phyloP scores from a whole-genome alignment of 208 protist genomes.

The Trichomonas vaginalis region DNA sequence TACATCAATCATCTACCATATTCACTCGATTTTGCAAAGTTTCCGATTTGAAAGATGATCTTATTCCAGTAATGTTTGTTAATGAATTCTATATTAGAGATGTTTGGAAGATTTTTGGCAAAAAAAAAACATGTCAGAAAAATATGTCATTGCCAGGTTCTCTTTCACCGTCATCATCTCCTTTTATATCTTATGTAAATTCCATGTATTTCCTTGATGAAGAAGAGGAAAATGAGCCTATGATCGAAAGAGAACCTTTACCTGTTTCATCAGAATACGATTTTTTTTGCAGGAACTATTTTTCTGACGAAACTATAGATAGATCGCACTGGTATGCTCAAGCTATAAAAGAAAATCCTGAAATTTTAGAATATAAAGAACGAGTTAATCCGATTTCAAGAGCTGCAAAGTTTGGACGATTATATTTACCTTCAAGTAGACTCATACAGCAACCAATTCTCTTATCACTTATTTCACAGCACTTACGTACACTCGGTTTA shows the following conservation, averaged over 20 bases:
- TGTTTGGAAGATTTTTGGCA: too few relatives aligned
- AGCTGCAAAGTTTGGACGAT: neutral
- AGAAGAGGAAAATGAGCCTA: neutral
- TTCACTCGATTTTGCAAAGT: too few relatives aligned
- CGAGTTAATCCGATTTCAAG: neutral
- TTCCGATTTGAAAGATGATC: too few relatives aligned
- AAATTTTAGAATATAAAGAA: neutral
- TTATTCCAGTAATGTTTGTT: too few relatives aligned
- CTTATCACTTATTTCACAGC: neutral
- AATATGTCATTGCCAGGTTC: neutral
- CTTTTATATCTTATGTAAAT: neutral
- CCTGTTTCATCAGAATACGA: neutral
- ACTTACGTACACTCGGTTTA: neutral
- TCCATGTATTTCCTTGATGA: neutral
- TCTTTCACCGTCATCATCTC: neutral
- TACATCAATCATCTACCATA: too few relatives aligned
- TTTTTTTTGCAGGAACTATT: neutral
- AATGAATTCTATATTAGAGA: too few relatives aligned
- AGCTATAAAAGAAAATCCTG: neutral
- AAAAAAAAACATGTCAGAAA: too few relatives aligned
- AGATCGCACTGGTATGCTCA: neutral
- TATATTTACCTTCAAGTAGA: neutral
- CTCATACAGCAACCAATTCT: neutral
- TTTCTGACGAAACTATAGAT: neutral
- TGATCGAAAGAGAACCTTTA: neutral